phyloP scores from a whole-genome alignment of 2,329 filamentous ascomycete species.

The Fusarium paranaense region DNA sequence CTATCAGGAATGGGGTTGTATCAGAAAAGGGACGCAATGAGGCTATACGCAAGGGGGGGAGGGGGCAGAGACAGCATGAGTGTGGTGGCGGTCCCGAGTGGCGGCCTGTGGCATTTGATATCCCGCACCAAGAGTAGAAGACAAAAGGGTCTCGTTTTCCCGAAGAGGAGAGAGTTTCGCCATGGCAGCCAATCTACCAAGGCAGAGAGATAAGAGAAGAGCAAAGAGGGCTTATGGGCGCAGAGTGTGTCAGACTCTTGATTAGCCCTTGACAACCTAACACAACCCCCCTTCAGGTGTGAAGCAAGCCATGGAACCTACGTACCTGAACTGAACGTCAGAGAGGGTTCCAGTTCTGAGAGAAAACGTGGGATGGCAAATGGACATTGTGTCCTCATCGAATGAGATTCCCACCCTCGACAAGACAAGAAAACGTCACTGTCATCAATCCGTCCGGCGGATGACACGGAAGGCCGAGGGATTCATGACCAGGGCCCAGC shows the following conservation, averaged over 20 bases:
- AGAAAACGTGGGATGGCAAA: neutral
- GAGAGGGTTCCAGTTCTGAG: neutral
- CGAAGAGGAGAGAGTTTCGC: neutral
- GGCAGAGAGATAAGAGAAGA: conserved; percentile 8
- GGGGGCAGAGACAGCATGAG: neutral
- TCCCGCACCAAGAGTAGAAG: conserved; percentile 10
- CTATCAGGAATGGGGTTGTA: conserved; percentile 7
- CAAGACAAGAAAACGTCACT: conserved; percentile 13
- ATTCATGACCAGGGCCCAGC: conserved; percentile 10
- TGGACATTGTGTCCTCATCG: conserved; percentile 5
- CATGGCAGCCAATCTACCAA: neutral
- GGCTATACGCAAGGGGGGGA: conserved; percentile 33
- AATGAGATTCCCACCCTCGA: neutral
- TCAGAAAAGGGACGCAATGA: conserved; percentile 18
- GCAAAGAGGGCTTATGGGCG: neutral
- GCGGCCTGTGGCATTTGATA: neutral
- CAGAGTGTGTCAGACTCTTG: neutral
- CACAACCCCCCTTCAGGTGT: neutral
- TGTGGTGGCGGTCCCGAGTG: conserved; percentile 16
- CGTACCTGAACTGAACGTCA: neutral
- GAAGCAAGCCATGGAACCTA: neutral
- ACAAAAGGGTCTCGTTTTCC: conserved; percentile 11
- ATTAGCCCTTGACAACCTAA: neutral
- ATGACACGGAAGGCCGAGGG: conserved; percentile 14
- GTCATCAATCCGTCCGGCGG: conserved; percentile 11